phyloP scores from a whole-genome alignment of 2,329 filamentous ascomycete genomes.

The Polytolypa hystricis region DNA sequence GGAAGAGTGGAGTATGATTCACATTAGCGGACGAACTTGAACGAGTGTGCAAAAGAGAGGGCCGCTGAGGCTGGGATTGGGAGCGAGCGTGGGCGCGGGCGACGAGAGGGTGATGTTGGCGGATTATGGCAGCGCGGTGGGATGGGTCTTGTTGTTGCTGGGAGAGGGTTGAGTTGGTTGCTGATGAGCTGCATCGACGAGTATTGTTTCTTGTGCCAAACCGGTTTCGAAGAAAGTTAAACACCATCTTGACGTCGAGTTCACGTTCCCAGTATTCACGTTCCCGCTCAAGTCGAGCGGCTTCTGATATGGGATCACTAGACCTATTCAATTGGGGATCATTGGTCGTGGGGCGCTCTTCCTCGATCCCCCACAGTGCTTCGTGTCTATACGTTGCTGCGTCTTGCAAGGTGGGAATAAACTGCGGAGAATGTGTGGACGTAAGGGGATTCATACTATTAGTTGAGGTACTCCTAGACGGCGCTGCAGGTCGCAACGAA shows the following conservation, averaged over 20 bases:
- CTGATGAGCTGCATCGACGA: conserved; percentile 15
- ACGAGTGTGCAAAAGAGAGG: conserved; percentile 23
- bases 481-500: conserved; percentile 6
- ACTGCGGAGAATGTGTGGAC: conserved; percentile 32
- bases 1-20: no score
- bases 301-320: conserved; percentile 27
- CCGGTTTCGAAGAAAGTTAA: conserved; percentile 69
- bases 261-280: conserved; percentile 87
- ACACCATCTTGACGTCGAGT: conserved; percentile 82
- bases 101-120: conserved; percentile 80
- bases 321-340: conserved; percentile 6
- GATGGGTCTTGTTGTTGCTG: conserved; percentile 50
- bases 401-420: conserved; percentile 39
- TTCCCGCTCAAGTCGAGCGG: conserved; percentile 40
- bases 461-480: conserved; percentile 12
- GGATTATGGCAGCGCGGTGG: conserved; percentile 70
- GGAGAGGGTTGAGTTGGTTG: conserved; percentile 39
- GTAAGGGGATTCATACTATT: conserved; percentile 17
- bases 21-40: no score
- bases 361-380: conserved; percentile 56
- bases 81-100: conserved; percentile 40
- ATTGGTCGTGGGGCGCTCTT: conserved; percentile 31
- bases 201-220: conserved; percentile 43
- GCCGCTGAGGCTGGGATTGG: conserved; percentile 31
- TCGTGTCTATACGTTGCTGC: conserved; percentile 36